Conservation (phyloP, 2,329 filamentous ascomycete species). For the Acrocalymma vagum region DNA sequence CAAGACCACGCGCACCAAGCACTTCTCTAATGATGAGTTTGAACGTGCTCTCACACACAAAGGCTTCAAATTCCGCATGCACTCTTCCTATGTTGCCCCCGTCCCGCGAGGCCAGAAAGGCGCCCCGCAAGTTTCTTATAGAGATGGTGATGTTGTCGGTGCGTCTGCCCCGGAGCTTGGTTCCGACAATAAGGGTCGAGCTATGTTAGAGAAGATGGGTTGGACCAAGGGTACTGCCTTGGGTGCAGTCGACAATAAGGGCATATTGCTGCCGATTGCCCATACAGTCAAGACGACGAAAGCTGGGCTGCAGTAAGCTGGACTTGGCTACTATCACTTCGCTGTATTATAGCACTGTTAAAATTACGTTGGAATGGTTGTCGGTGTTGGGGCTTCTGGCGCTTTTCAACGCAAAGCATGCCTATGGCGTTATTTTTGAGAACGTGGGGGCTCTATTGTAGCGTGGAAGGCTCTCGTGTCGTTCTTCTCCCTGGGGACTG, state of each 20-base stretch:
- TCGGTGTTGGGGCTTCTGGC: too few relatives aligned
- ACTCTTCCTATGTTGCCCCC: conserved; percentile 15
- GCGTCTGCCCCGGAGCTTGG: conserved; percentile 85
- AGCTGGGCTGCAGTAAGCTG: conserved; percentile 69
- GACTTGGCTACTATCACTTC: too few relatives aligned
- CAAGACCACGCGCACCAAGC: conserved; percentile 73
- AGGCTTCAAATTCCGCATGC: conserved; percentile 56
- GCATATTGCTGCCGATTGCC: conserved; percentile 83
- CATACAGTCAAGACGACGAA: conserved; percentile 89
- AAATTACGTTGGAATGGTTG: too few relatives aligned
- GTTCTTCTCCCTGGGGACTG: too few relatives aligned
- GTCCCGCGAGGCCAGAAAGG: conserved; percentile 20
- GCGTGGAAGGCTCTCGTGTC: too few relatives aligned
- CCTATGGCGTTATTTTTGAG: too few relatives aligned
- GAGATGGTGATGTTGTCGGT: conserved; percentile 89
- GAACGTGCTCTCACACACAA: conserved; percentile 55
- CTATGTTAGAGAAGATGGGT: conserved; percentile 96
- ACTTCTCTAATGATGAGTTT: conserved; percentile 66
- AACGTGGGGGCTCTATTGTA: too few relatives aligned
- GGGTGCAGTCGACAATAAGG: conserved; percentile 83
- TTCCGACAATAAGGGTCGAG: conserved; percentile 80
- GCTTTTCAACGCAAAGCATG: too few relatives aligned
- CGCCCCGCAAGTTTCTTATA: conserved; percentile 59
- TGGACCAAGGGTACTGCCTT: conserved; percentile 89
- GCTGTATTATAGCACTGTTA: too few relatives aligned